Conservation (phyloP, 169 alveolate genomes). For the Plasmodium yoelii region DNA sequence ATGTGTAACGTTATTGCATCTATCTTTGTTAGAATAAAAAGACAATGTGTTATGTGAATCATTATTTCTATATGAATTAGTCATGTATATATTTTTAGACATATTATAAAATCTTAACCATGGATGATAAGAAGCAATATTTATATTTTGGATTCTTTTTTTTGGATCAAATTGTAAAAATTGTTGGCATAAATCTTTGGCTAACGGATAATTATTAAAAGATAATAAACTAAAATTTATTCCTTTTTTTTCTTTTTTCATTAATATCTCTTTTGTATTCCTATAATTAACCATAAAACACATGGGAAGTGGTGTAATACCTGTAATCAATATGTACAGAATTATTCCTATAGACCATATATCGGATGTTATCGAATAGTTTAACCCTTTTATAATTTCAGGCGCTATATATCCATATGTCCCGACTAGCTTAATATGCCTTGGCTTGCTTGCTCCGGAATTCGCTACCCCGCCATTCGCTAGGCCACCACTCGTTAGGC, state of each 20-base stretch:
- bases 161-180: constrained; percentile 88
- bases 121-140: constrained; percentile 91
- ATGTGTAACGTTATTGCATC: no score
- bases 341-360: constrained; percentile 94
- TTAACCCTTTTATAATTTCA: constrained; percentile 88
- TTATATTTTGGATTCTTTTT: constrained; percentile 86
- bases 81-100: neutral
- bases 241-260: constrained; percentile 86
- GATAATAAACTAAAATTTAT: constrained; percentile 91
- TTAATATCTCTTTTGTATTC: constrained; percentile 86
- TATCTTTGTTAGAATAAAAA: no score
- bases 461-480: no score
- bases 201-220: constrained; percentile 90
- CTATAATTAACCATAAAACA: constrained; percentile 89
- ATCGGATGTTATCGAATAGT: constrained; percentile 90
- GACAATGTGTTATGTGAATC: no score
- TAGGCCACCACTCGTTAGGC: no score
- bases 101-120: constrained; percentile 85
- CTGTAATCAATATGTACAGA: constrained; percentile 92
- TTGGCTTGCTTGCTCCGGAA: no score
- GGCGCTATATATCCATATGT: constrained; percentile 91
- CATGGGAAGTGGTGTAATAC: constrained; percentile 93
- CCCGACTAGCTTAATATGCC: constrained; percentile 85
- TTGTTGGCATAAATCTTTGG: constrained; percentile 89
- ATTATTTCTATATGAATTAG: no score